A percentile compares a stretch with the other conserved stretches of the same genome.
These are phyloP conservation scores for Rosa rugosa DNA, from an alignment of 306 rosid genomes.

Conservation along the genomic window DNA sequence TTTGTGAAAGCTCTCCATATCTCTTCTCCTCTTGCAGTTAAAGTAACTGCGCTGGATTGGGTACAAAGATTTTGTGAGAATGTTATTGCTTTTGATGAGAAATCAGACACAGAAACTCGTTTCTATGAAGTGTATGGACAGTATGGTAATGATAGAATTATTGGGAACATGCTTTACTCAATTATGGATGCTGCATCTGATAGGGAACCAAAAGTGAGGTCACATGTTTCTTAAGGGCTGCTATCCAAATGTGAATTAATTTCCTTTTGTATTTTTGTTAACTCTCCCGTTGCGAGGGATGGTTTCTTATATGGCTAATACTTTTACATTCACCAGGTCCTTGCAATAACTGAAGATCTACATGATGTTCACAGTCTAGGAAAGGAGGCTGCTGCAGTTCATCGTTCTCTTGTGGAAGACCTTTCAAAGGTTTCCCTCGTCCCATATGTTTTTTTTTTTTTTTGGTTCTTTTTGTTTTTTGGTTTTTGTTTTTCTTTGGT, in stretches of 20 bases:
- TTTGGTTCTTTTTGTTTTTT: no score
- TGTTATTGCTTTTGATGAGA: conserved; percentile 49
- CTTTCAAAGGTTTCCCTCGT: conserved; percentile 62
- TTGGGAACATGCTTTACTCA: conserved; percentile 62
- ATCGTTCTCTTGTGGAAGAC: conserved; percentile 76
- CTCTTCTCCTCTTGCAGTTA: conserved; percentile 81
- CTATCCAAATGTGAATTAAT: background rate
- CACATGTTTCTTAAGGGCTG: conserved; percentile 39
- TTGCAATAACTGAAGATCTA: conserved; percentile 89
- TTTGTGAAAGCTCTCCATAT: conserved; percentile 62
- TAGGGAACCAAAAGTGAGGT: conserved; percentile 83
- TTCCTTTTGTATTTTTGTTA: background rate
- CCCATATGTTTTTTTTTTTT: background rate
- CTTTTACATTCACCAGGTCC: conserved; percentile 50
- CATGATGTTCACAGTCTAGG: conserved; percentile 90
- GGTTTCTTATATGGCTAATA: background rate
- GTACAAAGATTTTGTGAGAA: conserved; percentile 64
- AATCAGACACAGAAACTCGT: conserved; percentile 35
- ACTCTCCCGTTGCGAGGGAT: background rate
- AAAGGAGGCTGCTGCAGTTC: conserved; percentile 84
- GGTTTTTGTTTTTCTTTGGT: background rate
- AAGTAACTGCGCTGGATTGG: conserved; percentile 70
- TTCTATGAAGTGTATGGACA: conserved; percentile 38
- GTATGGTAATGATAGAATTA: conserved; percentile 39
- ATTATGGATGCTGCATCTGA: conserved; percentile 64